A percentile compares a stretch with the other conserved stretches of the same genome.
phyloP scores from a whole-genome alignment of 2,329 filamentous ascomycete species.

The Colletotrichum cereale region DNA sequence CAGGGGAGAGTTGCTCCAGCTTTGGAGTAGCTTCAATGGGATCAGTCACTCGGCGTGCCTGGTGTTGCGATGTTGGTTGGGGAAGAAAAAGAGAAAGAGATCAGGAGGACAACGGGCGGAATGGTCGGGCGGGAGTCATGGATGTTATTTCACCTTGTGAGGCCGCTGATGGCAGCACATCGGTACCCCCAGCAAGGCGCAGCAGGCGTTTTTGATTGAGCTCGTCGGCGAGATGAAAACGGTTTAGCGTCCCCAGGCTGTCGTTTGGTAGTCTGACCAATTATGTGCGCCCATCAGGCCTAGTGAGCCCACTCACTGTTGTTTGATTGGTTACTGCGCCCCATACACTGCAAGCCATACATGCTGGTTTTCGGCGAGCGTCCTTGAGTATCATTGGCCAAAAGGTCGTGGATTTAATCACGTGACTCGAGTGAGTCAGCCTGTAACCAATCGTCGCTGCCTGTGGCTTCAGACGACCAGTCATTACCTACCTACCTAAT shows the following conservation, averaged over 20 bases:
- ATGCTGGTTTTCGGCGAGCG: conserved; percentile 52
- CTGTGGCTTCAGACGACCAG: conserved; percentile 1
- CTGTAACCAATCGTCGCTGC: conserved; percentile 40
- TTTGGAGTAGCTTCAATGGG: conserved; percentile 20
- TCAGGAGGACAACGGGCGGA: not conserved
- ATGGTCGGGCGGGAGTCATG: conserved; percentile 43
- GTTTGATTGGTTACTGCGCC: conserved; percentile 46
- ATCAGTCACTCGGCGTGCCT: conserved; percentile 21
- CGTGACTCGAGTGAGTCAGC: conserved; percentile 39
- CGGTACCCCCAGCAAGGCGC: conserved; percentile 41
- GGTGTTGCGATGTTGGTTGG: not conserved
- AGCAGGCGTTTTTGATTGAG: conserved; percentile 42
- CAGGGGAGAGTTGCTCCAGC: conserved; percentile 19
- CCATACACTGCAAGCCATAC: conserved; percentile 46
- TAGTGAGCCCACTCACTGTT: not conserved
- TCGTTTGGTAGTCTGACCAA: conserved; percentile 45
- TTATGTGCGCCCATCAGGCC: conserved; percentile 23
- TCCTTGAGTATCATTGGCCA: conserved; percentile 49
- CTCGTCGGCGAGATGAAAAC: conserved; percentile 57
- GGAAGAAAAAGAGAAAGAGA: conserved; percentile 15
- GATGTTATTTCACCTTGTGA: conserved; percentile 43
- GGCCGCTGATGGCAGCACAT: conserved; percentile 29
- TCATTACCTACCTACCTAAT: not conserved
- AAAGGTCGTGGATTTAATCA: conserved; percentile 43
- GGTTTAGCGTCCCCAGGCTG: conserved; percentile 49